Percentiles rank a stretch among this genome's conserved stretches.
phyloP scores from a whole-genome alignment of 805 yeast genomes.

The Kuraishia piskuri region DNA sequence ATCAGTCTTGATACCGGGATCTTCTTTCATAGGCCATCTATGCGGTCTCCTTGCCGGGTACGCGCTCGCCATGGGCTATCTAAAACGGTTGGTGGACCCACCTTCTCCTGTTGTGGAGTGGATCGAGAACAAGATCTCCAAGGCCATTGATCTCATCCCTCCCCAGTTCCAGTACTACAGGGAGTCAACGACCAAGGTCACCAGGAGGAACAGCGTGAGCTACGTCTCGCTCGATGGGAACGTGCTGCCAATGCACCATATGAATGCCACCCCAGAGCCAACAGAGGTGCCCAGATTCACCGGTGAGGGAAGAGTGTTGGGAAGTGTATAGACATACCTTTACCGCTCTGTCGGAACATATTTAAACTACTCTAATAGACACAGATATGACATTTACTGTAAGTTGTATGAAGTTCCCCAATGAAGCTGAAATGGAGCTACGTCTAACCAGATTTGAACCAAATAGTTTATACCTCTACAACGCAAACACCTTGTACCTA shows the following conservation, averaged over 20 bases:
- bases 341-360: no score
- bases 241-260: conserved; percentile 13
- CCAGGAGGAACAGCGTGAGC: conserved; percentile 10
- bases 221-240: conserved; percentile 2
- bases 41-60: conserved; percentile 63
- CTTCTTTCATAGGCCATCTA: conserved; percentile 69
- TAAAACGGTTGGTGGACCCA: conserved; percentile 51
- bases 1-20: conserved; percentile 49
- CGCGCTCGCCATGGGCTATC: conserved; percentile 46
- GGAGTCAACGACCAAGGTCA: conserved; percentile 47
- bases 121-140: conserved; percentile 50
- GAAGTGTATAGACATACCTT: conserved; percentile 4
- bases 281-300: conserved; percentile 7
- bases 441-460: no score
- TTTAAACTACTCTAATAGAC: no score
- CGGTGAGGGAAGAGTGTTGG: conserved; percentile 20
- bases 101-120: conserved; percentile 55
- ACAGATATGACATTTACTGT: no score
- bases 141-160: conserved; percentile 46
- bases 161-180: conserved; percentile 43
- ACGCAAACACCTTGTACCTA: no score
- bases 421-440: no score
- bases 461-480: no score
- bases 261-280: conserved; percentile 1
- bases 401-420: no score